These are phyloP conservation scores for Penicillium coffeae DNA, from an alignment of 495 filamentous ascomycete genomes.

Conservation along the genomic window DNA sequence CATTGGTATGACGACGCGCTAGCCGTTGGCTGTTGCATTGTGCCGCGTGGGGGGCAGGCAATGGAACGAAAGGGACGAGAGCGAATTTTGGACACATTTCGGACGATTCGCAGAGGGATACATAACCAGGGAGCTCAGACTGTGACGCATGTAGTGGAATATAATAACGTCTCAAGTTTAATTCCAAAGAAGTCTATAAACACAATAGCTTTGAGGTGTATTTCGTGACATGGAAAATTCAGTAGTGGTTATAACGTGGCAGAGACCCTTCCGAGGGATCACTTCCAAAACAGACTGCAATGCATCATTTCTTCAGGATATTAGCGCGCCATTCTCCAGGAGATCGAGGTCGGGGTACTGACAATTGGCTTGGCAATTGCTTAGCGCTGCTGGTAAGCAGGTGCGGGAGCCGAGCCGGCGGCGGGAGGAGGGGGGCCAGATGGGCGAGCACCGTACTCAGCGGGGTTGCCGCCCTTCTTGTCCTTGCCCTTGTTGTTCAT, in stretches of 20 bases:
- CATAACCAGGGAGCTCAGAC: no score
- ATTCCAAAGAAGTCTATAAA: not conserved
- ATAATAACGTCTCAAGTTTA: not conserved
- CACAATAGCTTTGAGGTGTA: not conserved
- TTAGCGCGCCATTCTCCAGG: not conserved
- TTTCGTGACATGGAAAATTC: no score
- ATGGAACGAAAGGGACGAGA: no score
- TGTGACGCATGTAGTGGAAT: not conserved
- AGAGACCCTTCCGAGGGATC: no score
- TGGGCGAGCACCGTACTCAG: not conserved
- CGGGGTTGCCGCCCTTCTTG: not conserved
- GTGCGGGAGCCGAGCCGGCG: not conserved
- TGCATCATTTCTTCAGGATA: not conserved
- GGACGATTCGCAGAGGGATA: no score
- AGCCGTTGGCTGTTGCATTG: no score
- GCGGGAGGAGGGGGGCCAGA: no score
- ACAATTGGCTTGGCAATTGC: not conserved
- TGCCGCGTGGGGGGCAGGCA: no score
- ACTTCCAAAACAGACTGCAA: not conserved
- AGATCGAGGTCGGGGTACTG: not conserved
- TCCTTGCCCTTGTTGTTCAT: not conserved
- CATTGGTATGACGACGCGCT: no score
- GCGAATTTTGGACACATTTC: no score
- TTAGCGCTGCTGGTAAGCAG: not conserved
- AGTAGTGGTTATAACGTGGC: no score